Base-by-base conservation (phyloP, 495 filamentous ascomycete species). In the Annulohypoxylon moriforme region DNA sequence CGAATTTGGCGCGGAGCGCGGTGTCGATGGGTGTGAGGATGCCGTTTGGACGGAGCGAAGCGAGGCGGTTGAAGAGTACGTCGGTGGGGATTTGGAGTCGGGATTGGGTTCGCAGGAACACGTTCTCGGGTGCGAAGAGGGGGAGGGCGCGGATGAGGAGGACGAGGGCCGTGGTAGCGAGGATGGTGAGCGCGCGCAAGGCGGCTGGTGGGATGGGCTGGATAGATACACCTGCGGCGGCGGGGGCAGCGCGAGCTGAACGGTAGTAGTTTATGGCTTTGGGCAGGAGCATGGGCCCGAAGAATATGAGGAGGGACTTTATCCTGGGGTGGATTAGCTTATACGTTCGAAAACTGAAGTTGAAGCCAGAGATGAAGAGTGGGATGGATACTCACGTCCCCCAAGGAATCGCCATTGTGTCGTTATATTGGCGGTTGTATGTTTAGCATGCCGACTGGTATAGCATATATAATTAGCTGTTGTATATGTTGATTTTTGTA, bases 71-170 rank as follows among this genome's bases (percentile, higher is more conserved):
- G 80, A 98, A 97, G 76, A 99, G 86, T 40, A 95, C 89, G 76
- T 97, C 92, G 34, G 86, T 89, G 13, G 92, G 89, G 42, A 92
- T 97, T 71, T 94, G 93, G 13, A 97, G 85, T 42, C 94, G 92
- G 47, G 92, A 94, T 24, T 88, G 83, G 3, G 96, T 98, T 10
- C 84, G 75, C 24, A 75, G 67, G 87, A 98, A 97, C 79, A 98
- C 83, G 80, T 97, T 97, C 64, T 91, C 87, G 1, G 93, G 90
- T 25, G 88, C 80, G 80, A 93, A 90, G 76, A 77, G 47, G 2
- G 93, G 93, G 9, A 96, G 82, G 42, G 90, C 89, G 52, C 84
- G 82, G 42, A 88, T 67, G 66, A 94, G 78, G 79, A 90, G 87
- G 74, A 89, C 63, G 70, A 86, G 60, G 42, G 86, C 80, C 60